A percentile compares a stretch with the other conserved stretches of the same genome.
Conservation (phyloP, 306 rosid species). For the Calophaca sinica region DNA sequence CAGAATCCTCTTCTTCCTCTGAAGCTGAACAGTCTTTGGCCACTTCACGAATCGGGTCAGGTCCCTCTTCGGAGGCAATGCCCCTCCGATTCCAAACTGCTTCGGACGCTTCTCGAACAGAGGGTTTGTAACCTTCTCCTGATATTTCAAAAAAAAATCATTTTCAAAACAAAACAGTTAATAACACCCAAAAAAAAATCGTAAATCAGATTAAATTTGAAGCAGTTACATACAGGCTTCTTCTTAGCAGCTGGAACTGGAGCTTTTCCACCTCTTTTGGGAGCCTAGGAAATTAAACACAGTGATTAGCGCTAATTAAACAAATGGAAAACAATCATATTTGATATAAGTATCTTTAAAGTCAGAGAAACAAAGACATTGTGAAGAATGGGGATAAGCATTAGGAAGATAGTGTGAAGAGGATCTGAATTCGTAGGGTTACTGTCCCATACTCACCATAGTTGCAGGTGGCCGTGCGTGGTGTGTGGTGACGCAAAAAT, state of each 20-base stretch:
- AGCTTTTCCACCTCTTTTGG: constrained; percentile 63
- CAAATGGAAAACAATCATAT: background rate
- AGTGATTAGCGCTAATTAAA: background rate
- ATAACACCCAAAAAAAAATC: background rate
- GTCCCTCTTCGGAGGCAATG: constrained; percentile 81
- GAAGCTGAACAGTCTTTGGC: constrained; percentile 65
- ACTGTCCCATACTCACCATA: constrained; percentile 29
- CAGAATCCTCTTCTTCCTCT: constrained; percentile 73
- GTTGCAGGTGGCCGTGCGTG: constrained; percentile 28
- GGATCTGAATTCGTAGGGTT: background rate
- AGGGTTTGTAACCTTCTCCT: constrained; percentile 75
- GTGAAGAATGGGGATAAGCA: background rate
- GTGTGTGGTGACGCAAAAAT: constrained; percentile 8
- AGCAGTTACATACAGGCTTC: constrained; percentile 50
- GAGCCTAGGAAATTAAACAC: constrained; percentile 48
- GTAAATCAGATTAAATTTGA: background rate
- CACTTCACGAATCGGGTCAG: constrained; percentile 71
- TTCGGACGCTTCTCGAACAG: constrained; percentile 74
- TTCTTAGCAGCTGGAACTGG: constrained; percentile 55
- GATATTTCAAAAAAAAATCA: background rate
- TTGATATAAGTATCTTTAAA: background rate
- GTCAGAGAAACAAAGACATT: background rate
- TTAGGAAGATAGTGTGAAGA: background rate
- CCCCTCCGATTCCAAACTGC: constrained; percentile 85
- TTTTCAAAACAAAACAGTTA: no score